phyloP scores from a whole-genome alignment of 129 eudicot species.

The Helianthus tuberosus region DNA sequence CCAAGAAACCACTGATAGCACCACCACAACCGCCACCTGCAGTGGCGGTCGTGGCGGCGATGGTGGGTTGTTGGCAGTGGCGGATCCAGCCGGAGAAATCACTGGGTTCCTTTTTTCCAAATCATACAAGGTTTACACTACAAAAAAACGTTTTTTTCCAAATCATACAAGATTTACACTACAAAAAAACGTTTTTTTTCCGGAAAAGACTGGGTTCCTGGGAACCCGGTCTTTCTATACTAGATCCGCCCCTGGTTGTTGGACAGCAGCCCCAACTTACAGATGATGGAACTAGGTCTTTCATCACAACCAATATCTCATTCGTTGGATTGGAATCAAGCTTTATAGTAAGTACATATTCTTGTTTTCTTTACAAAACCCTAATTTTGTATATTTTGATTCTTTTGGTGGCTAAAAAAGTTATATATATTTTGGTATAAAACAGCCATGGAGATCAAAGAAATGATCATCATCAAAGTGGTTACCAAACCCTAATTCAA shows the following conservation, averaged over 20 bases:
- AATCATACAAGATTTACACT: too few relatives aligned
- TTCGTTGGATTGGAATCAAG: slow-evolving; percentile 78
- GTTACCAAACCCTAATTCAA: slow-evolving; percentile 66
- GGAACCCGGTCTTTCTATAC: too few relatives aligned
- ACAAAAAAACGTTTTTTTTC: too few relatives aligned
- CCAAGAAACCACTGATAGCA: slow-evolving; percentile 41
- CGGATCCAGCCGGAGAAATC: too few relatives aligned
- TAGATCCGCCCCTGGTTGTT: too few relatives aligned
- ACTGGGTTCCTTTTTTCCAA: too few relatives aligned
- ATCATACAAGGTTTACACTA: too few relatives aligned
- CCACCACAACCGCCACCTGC: slow-evolving; percentile 34
- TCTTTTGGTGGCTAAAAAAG: slow-evolving; percentile 9
- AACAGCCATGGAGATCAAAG: slow-evolving; percentile 62
- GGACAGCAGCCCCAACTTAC: slow-evolving; percentile 47
- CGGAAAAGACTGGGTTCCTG: too few relatives aligned
- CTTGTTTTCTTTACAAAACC: slow-evolving; percentile 23
- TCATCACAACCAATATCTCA: slow-evolving; percentile 64
- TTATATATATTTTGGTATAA: background rate
- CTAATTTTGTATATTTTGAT: slow-evolving; percentile 12
- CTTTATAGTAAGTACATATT: slow-evolving; percentile 60
- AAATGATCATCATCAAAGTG: slow-evolving; percentile 48
- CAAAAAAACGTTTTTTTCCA: too few relatives aligned
- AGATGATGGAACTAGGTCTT: slow-evolving; percentile 77
- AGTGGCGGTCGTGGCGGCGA: slow-evolving; percentile 1
- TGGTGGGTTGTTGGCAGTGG: slow-evolving; percentile 21